Evolutionary conservation across 1,284 basidiomycete species (phyloP).

Genomic region (Naganishia cerealis): DNA sequence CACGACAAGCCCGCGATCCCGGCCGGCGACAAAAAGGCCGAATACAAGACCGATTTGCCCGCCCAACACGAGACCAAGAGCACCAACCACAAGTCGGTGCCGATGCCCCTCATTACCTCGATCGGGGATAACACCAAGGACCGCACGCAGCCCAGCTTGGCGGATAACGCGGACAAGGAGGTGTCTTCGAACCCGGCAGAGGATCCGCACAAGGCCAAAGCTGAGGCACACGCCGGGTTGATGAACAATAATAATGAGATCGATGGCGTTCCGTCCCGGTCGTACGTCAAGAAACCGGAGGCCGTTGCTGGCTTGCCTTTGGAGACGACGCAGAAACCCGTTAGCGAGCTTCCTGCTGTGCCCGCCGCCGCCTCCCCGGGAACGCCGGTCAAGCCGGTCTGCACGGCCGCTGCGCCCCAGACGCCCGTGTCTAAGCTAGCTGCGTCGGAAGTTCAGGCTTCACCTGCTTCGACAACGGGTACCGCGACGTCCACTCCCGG

Average conservation of each 20-base stretch:
- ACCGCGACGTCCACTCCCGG: constrained; percentile 37
- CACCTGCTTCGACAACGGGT: constrained; percentile 29
- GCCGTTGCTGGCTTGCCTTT: constrained; percentile 19
- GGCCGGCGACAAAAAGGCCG: constrained; percentile 31
- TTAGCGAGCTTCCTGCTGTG: constrained; percentile 13
- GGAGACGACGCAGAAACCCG: constrained; percentile 26
- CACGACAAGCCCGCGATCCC: constrained; percentile 32
- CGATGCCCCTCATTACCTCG: constrained; percentile 45
- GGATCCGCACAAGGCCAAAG: constrained; percentile 41
- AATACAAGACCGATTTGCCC: constrained; percentile 41
- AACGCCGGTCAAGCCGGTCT: constrained; percentile 13
- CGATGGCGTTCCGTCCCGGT: constrained; percentile 28
- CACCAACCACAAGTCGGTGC: constrained; percentile 43
- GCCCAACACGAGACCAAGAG: constrained; percentile 44
- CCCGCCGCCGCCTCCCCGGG: constrained; percentile 23
- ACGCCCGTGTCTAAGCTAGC: constrained; percentile 15
- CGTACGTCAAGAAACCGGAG: constrained; percentile 28
- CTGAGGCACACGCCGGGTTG: constrained; percentile 35
- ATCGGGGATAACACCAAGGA: constrained; percentile 47
- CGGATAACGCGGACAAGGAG: constrained; percentile 34
- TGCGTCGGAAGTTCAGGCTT: not conserved
- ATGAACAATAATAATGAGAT: constrained; percentile 10
- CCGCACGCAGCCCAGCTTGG: constrained; percentile 36
- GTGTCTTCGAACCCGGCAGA: constrained; percentile 38
- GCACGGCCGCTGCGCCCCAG: constrained; percentile 3